Percentiles rank a stretch among this genome's conserved stretches.
These are phyloP conservation scores for Zancudomyces culisetae DNA, from an alignment of 371 early-diverging fungal genomes.

Conservation along the genomic window DNA sequence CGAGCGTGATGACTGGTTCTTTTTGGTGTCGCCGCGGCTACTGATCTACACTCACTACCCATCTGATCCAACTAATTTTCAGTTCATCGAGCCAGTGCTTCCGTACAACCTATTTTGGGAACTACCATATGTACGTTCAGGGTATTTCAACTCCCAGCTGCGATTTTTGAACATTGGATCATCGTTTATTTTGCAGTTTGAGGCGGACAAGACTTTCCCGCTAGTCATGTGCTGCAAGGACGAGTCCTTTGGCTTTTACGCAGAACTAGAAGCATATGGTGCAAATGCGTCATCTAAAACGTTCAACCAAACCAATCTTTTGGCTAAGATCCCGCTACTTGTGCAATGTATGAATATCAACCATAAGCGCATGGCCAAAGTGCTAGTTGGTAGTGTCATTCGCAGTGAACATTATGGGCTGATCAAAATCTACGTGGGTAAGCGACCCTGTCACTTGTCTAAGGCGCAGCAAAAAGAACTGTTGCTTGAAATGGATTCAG, in stretches of 20 bases:
- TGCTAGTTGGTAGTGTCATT: conserved; percentile 15
- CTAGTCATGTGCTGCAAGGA: conserved; percentile 19
- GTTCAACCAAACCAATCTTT: conserved; percentile 18
- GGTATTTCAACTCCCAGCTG: conserved; percentile 15
- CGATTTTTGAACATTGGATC: conserved; percentile 21
- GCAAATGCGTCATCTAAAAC: not conserved
- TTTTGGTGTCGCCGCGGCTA: conserved; percentile 20
- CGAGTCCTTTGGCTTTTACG: conserved; percentile 15
- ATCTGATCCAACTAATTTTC: conserved; percentile 6
- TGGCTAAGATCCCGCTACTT: conserved; percentile 18
- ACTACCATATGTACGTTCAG: conserved; percentile 24
- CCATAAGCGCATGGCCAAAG: conserved; percentile 24
- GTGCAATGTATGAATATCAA: conserved; percentile 26
- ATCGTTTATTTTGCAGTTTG: conserved; percentile 14
- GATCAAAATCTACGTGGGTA: conserved; percentile 24
- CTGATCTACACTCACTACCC: conserved; percentile 22
- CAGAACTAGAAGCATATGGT: conserved; percentile 23
- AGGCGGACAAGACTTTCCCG: conserved; percentile 17
- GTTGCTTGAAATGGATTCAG: not conserved
- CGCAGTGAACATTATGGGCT: conserved; percentile 14
- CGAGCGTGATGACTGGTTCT: conserved; percentile 20
- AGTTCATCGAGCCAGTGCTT: conserved; percentile 23
- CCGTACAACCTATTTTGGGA: conserved; percentile 24
- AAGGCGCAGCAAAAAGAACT: conserved; percentile 4
- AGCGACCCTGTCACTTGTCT: conserved; percentile 13